phyloP scores from a whole-genome alignment of 495 filamentous ascomycete species.

The Penicillium canescens region DNA sequence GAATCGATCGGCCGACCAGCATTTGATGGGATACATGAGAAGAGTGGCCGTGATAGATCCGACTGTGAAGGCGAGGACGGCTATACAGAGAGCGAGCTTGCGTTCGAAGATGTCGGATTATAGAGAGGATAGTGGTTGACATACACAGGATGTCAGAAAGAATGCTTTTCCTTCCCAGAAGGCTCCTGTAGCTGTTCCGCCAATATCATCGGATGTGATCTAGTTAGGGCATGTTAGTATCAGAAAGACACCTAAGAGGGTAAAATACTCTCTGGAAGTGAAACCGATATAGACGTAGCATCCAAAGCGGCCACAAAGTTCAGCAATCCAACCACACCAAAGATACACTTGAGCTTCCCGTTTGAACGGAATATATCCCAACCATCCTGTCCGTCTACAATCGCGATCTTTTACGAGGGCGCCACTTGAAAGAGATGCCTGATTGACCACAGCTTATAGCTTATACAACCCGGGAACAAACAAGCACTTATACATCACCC shows the following conservation, averaged over 20 bases:
- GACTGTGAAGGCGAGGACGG: constrained; percentile 50
- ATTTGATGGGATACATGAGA: constrained; percentile 58
- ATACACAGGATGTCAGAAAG: constrained; percentile 37
- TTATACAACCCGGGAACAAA: too few relatives aligned
- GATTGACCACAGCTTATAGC: neutral
- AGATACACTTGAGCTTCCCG: constrained; percentile 21
- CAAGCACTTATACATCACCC: too few relatives aligned
- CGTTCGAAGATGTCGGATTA: constrained; percentile 37
- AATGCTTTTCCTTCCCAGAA: constrained; percentile 59
- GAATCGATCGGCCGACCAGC: constrained; percentile 62
- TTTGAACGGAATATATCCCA: neutral
- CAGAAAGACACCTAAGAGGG: constrained; percentile 40
- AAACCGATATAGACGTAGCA: constrained; percentile 70
- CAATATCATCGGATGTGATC: constrained; percentile 34
- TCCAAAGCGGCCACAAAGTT: constrained; percentile 68
- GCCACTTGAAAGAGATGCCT: neutral
- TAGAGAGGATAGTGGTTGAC: constrained; percentile 30
- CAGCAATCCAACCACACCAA: constrained; percentile 53
- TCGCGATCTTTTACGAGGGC: too few relatives aligned
- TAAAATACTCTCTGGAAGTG: constrained; percentile 54
- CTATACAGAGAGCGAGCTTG: constrained; percentile 40
- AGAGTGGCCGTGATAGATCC: constrained; percentile 56
- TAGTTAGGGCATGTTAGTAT: neutral
- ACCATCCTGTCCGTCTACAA: too few relatives aligned
- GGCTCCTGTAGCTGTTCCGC: constrained; percentile 50